Base-by-base conservation (phyloP, 306 rosid species). In the Lupinus albus region DNA sequence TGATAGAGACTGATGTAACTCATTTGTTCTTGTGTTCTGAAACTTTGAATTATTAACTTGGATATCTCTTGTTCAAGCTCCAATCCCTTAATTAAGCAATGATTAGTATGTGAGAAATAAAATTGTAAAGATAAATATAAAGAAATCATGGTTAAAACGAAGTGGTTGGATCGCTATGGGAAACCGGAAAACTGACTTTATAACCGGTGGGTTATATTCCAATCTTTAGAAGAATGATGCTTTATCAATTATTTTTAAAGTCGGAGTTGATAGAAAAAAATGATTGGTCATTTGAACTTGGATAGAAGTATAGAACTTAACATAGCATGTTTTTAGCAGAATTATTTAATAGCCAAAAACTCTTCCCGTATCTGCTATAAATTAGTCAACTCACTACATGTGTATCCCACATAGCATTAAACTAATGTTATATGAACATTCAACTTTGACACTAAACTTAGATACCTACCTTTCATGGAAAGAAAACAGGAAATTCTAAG, bases 171-270 rank as follows among this genome's bases (percentile, higher is more conserved):
- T 42, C 51, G 20, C 48, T 2, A 55, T 13, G 53, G 38, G 1
- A 56, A 52, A 52, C 14, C 61, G 38, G 1, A 56, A 52, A 52
- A 18, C 61, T 18, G 7, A 41, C 76, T 69, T 70, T 63, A 45
- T 30, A 12, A 47, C 65, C 36, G 61, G 76, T 15, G 71, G 71
- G 76, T 16, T 11, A 44, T 50, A 61, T 52, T 52, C 38, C 54
- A 46, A 53, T 54, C 7, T 21, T 69, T 20, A 54, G 17, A 76
- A 41, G 47, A 68, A 14, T 35, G 14, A 38, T 53, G 25, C 62
- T 59, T 67, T 48, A 21, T 25, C 38, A 47, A 56, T 64, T 17
- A 42, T 60, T 52, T 67, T 76, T 17, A 18, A 76, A 42, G 28
- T 51, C 9, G 12, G 30, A 25, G 32, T 54, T 2, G 39, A 4